Evolutionary conservation across 352 stramenopile genomes (phyloP).

Genomic region (Pythium oligandrum): DNA sequence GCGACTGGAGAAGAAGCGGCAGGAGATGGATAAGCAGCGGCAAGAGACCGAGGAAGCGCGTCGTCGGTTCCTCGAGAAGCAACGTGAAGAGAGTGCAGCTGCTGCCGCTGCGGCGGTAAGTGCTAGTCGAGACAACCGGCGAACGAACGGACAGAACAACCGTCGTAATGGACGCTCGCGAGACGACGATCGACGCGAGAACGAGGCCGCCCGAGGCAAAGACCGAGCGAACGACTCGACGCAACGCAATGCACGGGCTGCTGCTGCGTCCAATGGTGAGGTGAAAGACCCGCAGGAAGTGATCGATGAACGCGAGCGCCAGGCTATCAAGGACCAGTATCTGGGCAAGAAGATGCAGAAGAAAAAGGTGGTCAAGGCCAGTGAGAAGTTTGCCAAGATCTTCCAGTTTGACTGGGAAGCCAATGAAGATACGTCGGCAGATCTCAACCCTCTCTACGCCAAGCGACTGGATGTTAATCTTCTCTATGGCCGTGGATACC

Average conservation of each 20-base stretch:
- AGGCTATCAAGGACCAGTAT: constrained; percentile 87
- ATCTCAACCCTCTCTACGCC: constrained; percentile 90
- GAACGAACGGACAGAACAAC: constrained; percentile 12
- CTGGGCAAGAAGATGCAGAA: constrained; percentile 82
- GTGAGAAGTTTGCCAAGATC: constrained; percentile 91
- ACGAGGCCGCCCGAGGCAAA: neutral
- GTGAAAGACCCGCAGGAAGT: constrained; percentile 12
- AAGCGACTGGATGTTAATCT: constrained; percentile 88
- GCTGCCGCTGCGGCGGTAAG: no score
- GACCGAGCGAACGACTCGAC: neutral
- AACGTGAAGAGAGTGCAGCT: constrained; percentile 21
- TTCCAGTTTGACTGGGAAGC: constrained; percentile 95
- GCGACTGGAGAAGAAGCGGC: constrained; percentile 65
- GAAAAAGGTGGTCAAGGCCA: constrained; percentile 90
- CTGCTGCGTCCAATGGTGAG: neutral
- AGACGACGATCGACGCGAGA: neutral
- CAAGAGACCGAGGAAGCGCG: constrained; percentile 50
- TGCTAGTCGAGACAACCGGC: constrained; percentile 11
- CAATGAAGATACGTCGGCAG: constrained; percentile 87
- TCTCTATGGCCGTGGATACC: constrained; percentile 90
- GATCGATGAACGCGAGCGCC: constrained; percentile 71
- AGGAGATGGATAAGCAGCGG: constrained; percentile 54
- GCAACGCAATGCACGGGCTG: neutral
- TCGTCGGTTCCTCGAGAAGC: constrained; percentile 57
- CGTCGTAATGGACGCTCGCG: neutral